phyloP scores from a whole-genome alignment of 306 rosid species.

The Neltuma alba region DNA sequence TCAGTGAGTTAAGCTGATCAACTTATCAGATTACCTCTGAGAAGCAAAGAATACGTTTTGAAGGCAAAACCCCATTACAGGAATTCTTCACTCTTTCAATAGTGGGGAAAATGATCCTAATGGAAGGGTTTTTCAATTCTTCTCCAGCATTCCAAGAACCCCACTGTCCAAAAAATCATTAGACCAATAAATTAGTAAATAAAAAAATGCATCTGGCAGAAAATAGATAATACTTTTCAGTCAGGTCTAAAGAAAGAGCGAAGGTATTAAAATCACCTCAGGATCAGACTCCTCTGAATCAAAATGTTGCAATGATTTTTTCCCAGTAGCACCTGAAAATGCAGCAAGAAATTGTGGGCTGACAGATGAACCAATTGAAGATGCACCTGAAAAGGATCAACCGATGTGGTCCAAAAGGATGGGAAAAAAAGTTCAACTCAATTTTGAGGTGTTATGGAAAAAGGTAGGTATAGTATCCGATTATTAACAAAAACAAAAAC shows the following conservation, averaged over 20 bases:
- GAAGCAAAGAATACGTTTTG: slow-evolving; percentile 78
- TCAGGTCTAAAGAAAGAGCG: slow-evolving; percentile 13
- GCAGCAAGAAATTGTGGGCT: slow-evolving; percentile 68
- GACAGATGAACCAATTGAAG: slow-evolving; percentile 76
- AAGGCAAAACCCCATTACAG: slow-evolving; percentile 58
- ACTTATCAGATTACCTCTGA: slow-evolving; percentile 61
- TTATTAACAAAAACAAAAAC: not conserved
- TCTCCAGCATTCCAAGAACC: slow-evolving; percentile 78
- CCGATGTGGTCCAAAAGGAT: slow-evolving; percentile 29
- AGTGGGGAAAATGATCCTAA: slow-evolving; percentile 72
- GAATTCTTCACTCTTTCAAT: slow-evolving; percentile 70
- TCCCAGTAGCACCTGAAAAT: slow-evolving; percentile 83
- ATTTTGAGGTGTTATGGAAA: slow-evolving; percentile 17
- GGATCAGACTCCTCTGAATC: slow-evolving; percentile 90
- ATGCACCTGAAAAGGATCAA: slow-evolving; percentile 58
- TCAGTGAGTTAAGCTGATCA: slow-evolving; percentile 12
- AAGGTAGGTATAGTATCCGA: not conserved
- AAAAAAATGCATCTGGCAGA: slow-evolving; percentile 21
- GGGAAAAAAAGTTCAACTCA: not conserved
- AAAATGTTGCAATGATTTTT: slow-evolving; percentile 60
- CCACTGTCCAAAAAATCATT: slow-evolving; percentile 62
- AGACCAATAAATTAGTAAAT: slow-evolving; percentile 32
- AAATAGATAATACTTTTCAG: slow-evolving; percentile 28
- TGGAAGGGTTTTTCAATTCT: slow-evolving; percentile 70
- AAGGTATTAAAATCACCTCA: slow-evolving; percentile 50